Base-by-base conservation (phyloP, 495 filamentous ascomycete species). In the Bathelium albidoporum region DNA sequence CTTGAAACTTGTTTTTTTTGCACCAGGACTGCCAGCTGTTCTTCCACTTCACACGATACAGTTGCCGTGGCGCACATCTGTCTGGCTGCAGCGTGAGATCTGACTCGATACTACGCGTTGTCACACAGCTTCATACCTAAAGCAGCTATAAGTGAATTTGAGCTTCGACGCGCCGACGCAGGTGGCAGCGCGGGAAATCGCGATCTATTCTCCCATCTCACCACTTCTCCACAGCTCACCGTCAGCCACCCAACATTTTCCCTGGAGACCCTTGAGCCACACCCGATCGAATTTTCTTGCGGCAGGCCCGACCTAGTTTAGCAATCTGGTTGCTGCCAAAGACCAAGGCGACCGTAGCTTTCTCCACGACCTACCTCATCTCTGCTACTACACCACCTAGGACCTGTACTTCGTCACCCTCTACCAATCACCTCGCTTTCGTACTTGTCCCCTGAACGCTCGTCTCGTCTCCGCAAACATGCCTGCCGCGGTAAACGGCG, bases 401-500 rank as follows among this genome's bases (percentile, higher is more conserved):
- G 44, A 18, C 20, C 14, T 18, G 20, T 49, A 49, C 44, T 49
- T 22, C 14, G 44, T 49, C 5, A 10, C 44, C 20, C 20, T n/a
- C 11, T 16, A 49, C 12, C 20, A 49, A 18, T 22, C 20, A 32
- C 24, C 26, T 24, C 58, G 26, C 58, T 24, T 18, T 7, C 18
- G 4, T 18, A 5, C 49, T 55, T 55, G 5, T 60, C 36, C 1
- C 20, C 31, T 26, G 12, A 12, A 16, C n/a, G 26, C 22, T n/a
- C n/a, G 18, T 10, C 9, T 9, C 22, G 4, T 9, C 29, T 24
- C 29, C 24, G 24, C 55, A 59, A 44, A 29, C 64, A 71, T 73
- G 69, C 52, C 71, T 53, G 62, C 69, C 32, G 64, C 62, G 18
- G 44, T 44, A 34, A 62, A 63, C 55, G 36, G 34, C 14, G 60